A percentile compares a stretch with the other conserved stretches of the same genome.
These are phyloP conservation scores for Raffaelea arxii DNA, from an alignment of 2,329 filamentous ascomycete species.

Conservation along the genomic window DNA sequence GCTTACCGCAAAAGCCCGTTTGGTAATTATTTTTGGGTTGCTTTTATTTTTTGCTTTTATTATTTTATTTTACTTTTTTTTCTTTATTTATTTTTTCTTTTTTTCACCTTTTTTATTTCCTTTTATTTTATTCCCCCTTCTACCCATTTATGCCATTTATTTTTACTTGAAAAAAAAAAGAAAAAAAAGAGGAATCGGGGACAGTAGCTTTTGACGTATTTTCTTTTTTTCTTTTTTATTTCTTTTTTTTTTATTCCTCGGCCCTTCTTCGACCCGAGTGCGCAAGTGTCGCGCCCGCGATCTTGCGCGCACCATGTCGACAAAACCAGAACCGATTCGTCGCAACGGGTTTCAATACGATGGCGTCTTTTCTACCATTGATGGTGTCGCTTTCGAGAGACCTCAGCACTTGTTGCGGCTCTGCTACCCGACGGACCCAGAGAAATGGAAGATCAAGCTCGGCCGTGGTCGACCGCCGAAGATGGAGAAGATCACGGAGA, in stretches of 20 bases:
- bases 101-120: background rate
- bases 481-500: constrained; percentile 15
- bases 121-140: background rate
- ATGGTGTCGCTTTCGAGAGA: constrained; percentile 14
- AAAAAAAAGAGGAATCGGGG: too few relatives aligned
- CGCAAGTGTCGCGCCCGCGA: background rate
- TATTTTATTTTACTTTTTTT: background rate
- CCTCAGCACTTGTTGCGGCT: constrained; percentile 15
- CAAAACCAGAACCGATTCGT: constrained; percentile 14
- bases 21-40: background rate
- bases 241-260: background rate
- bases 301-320: constrained; percentile 1
- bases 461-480: constrained; percentile 14
- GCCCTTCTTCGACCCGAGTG: background rate
- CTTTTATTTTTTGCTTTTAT: background rate
- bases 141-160: constrained; percentile 3
- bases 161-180: constrained; percentile 7
- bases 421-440: constrained; percentile 13
- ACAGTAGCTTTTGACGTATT: background rate
- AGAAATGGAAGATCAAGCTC: constrained; percentile 16
- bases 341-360: constrained; percentile 23
- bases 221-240: constrained; percentile 2
- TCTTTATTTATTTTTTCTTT: background rate
- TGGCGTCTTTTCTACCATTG: constrained; percentile 13
- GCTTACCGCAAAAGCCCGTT: too few relatives aligned